Evolutionary conservation across 2,329 filamentous ascomycete species (phyloP).

Genomic region (Xylariaceae sp.): DNA sequence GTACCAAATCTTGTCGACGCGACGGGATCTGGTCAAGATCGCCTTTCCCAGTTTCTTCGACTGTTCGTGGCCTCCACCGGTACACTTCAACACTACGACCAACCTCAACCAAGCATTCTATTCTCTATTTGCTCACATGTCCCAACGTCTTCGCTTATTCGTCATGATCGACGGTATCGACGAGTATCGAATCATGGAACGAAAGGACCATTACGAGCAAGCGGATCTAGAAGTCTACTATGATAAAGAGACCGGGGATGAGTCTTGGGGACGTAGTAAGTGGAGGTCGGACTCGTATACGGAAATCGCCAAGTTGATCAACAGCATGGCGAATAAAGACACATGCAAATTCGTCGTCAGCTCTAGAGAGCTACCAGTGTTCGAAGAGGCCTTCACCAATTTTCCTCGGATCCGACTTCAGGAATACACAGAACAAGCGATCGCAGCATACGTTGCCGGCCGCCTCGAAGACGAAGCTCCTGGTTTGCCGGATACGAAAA

Average conservation of each 20-base stretch:
- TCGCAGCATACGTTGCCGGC: conserved; percentile 25
- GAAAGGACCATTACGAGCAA: conserved; percentile 27
- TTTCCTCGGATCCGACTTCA: conserved; percentile 24
- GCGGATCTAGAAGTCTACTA: conserved; percentile 24
- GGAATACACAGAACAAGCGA: conserved; percentile 24
- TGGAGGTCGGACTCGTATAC: conserved; percentile 26
- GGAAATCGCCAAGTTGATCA: conserved; percentile 24
- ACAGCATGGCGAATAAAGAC: conserved; percentile 24
- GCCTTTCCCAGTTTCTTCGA: conserved; percentile 28
- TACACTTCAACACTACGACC: conserved; percentile 23
- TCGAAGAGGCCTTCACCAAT: conserved; percentile 21
- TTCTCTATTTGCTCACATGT: conserved; percentile 26
- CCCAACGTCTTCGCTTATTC: conserved; percentile 20
- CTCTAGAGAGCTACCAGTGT: conserved; percentile 24
- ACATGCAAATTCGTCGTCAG: conserved; percentile 24
- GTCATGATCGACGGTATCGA: conserved; percentile 28
- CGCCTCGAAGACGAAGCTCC: conserved; percentile 27
- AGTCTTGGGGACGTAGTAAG: conserved; percentile 27
- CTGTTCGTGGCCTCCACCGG: conserved; percentile 24
- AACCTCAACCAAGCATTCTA: conserved; percentile 28
- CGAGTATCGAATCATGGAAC: conserved; percentile 29
- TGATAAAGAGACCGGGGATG: conserved; percentile 23
- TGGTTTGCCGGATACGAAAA: conserved; percentile 23
- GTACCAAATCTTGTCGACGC: conserved; percentile 29
- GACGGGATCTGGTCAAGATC: conserved; percentile 26